Percentiles rank a stretch among this genome's conserved stretches.
These are phyloP conservation scores for Starmerella geochares DNA, from an alignment of 805 yeast species.

Conservation along the genomic window DNA sequence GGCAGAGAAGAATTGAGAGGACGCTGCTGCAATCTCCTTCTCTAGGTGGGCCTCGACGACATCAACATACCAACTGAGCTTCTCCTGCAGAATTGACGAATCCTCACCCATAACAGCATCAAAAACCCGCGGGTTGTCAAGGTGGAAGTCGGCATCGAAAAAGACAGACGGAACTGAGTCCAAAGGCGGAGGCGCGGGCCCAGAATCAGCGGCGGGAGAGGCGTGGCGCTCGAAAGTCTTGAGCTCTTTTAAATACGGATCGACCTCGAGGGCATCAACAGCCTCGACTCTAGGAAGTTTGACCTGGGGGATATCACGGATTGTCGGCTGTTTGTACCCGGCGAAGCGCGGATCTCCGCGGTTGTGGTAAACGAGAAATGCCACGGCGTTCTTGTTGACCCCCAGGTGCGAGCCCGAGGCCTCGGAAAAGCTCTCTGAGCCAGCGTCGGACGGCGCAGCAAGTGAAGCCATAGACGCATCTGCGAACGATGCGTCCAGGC, in stretches of 20 bases:
- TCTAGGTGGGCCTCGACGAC: constrained; percentile 72
- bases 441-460: constrained; percentile 4
- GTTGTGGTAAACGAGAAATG: constrained; percentile 52
- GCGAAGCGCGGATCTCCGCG: constrained; percentile 35
- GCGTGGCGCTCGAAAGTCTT: constrained; percentile 22
- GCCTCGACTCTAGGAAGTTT: constrained; percentile 46
- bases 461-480: constrained; percentile 3
- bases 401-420: constrained; percentile 2
- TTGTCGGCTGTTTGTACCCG: constrained; percentile 48
- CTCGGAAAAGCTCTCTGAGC: constrained; percentile 5
- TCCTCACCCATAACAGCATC: constrained; percentile 58
- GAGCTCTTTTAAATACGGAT: constrained; percentile 40
- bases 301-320: constrained; percentile 75
- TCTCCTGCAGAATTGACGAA: constrained; percentile 50
- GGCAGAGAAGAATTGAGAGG: constrained; percentile 75
- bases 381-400: constrained; percentile 50
- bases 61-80: constrained; percentile 72
- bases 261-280: constrained; percentile 38
- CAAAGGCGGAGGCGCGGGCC: constrained; percentile 13
- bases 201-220: constrained; percentile 15
- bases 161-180: constrained; percentile 56
- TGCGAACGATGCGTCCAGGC: constrained; percentile 13
- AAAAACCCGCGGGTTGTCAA: constrained; percentile 83
- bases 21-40: constrained; percentile 71
- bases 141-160: constrained; percentile 55